Conservation (phyloP, 129 eudicot species). For the Flaveria ramosissima region DNA sequence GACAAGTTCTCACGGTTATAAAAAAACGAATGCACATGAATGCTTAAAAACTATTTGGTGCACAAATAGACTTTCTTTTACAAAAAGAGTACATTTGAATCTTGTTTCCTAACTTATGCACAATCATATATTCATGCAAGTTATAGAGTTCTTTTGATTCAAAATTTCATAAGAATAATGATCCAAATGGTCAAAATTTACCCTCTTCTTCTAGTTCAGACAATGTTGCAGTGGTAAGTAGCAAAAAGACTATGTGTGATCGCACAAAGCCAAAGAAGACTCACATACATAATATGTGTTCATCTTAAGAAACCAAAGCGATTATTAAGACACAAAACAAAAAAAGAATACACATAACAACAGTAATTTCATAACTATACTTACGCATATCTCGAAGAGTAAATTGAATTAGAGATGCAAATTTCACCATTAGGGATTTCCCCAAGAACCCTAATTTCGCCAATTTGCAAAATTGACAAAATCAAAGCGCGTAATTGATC, state of each 20-base stretch:
- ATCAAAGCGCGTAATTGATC: conserved; percentile 2
- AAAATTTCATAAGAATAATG: conserved; percentile 4
- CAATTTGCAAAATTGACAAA: conserved; percentile 10
- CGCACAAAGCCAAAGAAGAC: not conserved
- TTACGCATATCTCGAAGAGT: not conserved
- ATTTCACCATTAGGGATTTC: not conserved
- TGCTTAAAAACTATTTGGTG: not conserved
- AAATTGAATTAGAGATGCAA: not conserved
- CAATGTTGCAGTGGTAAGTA: not conserved
- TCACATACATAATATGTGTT: not conserved
- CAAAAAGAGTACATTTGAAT: not conserved
- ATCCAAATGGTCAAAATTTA: not conserved
- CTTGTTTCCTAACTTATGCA: conserved; percentile 3
- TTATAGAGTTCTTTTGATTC: not conserved
- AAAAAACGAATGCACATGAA: not conserved
- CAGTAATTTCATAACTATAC: not conserved
- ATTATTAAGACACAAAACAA: not conserved
- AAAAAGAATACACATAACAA: not conserved
- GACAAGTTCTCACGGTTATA: not conserved
- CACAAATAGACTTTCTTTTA: not conserved
- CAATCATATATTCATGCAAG: conserved; percentile 19
- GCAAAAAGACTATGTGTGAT: not conserved
- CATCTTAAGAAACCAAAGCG: not conserved
- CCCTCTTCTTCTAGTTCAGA: not conserved
- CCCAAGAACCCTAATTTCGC: conserved; percentile 28